Percentiles rank a stretch among this genome's conserved stretches.
Conservation (phyloP, 169 alveolate genomes). For the Eimeria necatrix region DNA sequence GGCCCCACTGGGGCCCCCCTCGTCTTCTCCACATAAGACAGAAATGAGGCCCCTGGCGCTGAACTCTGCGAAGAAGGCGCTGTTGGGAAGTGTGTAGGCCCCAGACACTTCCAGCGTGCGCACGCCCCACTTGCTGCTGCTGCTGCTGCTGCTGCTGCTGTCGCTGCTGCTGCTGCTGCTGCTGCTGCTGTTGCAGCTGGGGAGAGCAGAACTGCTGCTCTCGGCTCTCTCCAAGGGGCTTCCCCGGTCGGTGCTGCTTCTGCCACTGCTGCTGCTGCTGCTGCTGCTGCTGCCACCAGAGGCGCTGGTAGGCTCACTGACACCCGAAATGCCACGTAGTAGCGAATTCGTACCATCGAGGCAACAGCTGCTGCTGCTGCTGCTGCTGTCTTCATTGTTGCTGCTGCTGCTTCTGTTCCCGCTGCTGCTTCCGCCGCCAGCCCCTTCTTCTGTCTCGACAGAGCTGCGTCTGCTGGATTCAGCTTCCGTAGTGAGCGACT, state of each 20-base stretch:
- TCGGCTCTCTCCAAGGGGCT: too few species aligned
- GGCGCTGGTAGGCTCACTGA: neutral
- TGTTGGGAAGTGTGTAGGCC: neutral
- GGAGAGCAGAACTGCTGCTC: too few species aligned
- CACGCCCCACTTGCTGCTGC: neutral
- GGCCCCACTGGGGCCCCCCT: neutral
- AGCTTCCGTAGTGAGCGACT: too few species aligned
- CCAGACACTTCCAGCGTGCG: neutral
- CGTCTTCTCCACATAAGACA: slow-evolving; percentile 28
- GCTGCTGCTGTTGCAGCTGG: too few species aligned
- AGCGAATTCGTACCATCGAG: too few species aligned
- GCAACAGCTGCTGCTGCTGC: neutral
- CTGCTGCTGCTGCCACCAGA: neutral
- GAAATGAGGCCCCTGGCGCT: neutral
- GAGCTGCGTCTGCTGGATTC: neutral
- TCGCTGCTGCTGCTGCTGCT: slow-evolving; percentile 9
- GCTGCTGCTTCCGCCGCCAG: too few species aligned
- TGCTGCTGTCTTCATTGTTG: too few species aligned
- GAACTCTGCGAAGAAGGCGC: slow-evolving; percentile 12
- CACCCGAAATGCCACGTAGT: neutral
- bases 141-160: neutral
- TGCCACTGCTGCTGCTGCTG: neutral
- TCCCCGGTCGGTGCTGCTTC: neutral
- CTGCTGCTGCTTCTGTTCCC: too few species aligned
- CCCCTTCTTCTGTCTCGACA: neutral